Evolutionary conservation across 352 stramenopile genomes (phyloP).

Genomic region (Pythium diclinum): DNA sequence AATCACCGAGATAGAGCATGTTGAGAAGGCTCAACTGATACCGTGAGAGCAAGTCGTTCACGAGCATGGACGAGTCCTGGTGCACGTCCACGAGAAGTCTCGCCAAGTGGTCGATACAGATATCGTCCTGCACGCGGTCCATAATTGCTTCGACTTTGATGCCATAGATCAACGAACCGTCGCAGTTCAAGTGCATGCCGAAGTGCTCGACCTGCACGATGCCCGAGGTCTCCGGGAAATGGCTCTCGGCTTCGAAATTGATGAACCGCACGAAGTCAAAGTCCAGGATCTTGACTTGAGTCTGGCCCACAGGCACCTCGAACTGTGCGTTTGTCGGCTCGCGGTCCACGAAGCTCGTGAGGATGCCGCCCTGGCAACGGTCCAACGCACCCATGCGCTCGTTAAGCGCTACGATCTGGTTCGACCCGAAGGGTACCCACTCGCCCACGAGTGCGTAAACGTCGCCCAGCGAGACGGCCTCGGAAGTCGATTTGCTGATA

Average conservation of each 20-base stretch:
- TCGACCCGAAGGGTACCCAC: constrained; percentile 97
- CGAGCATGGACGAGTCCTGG: constrained; percentile 94
- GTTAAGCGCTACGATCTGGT: constrained; percentile 97
- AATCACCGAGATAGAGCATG: constrained; percentile 95
- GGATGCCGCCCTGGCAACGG: constrained; percentile 94
- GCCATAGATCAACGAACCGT: constrained; percentile 80
- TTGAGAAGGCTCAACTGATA: constrained; percentile 95
- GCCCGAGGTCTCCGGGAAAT: constrained; percentile 92
- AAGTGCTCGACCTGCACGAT: constrained; percentile 97
- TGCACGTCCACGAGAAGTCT: constrained; percentile 96
- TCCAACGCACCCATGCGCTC: constrained; percentile 96
- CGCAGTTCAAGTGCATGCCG: constrained; percentile 83
- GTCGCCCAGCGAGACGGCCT: constrained; percentile 94
- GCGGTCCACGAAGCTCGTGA: constrained; percentile 92
- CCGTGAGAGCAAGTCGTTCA: constrained; percentile 94
- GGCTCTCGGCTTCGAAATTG: constrained; percentile 98
- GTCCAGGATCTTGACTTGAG: constrained; percentile 94
- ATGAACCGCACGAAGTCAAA: constrained; percentile 97
- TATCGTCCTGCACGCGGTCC: constrained; percentile 94
- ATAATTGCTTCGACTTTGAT: constrained; percentile 96
- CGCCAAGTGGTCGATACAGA: constrained; percentile 95
- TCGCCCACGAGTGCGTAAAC: constrained; percentile 96
- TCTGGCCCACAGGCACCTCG: constrained; percentile 89
- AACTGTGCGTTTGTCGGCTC: constrained; percentile 84
- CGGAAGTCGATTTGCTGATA: constrained; percentile 89